These are phyloP conservation scores for Wickerhamiella occidentalis DNA, from an alignment of 805 yeast genomes.

Conservation along the genomic window DNA sequence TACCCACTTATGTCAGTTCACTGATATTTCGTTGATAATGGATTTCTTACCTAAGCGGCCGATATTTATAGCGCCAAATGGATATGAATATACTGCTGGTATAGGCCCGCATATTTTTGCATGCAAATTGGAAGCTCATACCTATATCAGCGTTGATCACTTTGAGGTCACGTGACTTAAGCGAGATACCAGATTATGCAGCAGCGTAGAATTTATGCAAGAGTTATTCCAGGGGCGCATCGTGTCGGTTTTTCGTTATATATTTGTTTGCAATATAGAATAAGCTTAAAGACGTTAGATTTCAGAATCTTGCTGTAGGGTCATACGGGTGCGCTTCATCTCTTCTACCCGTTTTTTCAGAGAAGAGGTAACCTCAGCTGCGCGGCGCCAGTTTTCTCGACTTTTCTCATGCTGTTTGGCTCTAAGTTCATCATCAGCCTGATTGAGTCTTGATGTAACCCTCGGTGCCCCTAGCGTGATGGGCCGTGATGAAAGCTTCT, in stretches of 20 bases:
- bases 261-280: not conserved
- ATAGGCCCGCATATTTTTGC: no score
- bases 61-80: no score
- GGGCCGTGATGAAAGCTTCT: not conserved
- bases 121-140: no score
- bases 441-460: not conserved
- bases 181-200: not conserved
- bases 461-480: constrained; percentile 3
- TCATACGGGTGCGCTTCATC: constrained; percentile 41
- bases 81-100: no score
- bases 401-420: constrained; percentile 1
- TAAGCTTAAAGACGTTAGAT: not conserved
- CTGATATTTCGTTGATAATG: no score
- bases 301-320: not conserved
- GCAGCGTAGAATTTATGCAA: not conserved
- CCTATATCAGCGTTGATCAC: no score
- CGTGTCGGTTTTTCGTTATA: no score
- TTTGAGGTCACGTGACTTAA: not conserved
- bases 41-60: no score
- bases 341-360: constrained; percentile 77
- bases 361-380: constrained; percentile 79
- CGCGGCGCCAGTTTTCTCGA: constrained; percentile 63
- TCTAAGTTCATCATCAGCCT: not conserved
- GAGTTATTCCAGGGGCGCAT: no score
- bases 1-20: no score